phyloP scores from a whole-genome alignment of 1,284 basidiomycete species.

The Sporisorium scitamineum region DNA sequence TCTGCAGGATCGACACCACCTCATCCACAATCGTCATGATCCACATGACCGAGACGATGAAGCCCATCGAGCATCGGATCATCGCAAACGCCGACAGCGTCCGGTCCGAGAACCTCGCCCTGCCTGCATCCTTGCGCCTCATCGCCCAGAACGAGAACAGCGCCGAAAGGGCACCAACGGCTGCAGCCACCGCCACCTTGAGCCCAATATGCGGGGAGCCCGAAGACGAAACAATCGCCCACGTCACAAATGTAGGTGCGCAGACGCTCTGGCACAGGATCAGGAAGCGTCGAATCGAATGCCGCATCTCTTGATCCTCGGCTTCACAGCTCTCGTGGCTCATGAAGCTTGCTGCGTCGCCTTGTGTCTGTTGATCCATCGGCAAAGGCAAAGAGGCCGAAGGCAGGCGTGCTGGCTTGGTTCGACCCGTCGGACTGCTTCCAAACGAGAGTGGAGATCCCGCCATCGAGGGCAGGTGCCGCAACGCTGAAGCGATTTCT shows the following conservation, averaged over 20 bases:
- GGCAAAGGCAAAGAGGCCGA: constrained; percentile 14
- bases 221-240: constrained; percentile 49
- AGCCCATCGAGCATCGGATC: constrained; percentile 58
- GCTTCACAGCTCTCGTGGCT: constrained; percentile 71
- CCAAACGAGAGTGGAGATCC: constrained; percentile 44
- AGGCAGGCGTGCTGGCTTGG: neutral
- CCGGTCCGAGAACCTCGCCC: constrained; percentile 39
- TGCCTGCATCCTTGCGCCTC: constrained; percentile 30
- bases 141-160: constrained; percentile 30
- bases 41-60: constrained; percentile 63
- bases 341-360: constrained; percentile 17
- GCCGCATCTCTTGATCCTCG: constrained; percentile 56
- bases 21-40: constrained; percentile 67
- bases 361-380: neutral
- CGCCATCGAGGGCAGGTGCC: constrained; percentile 36
- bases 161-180: constrained; percentile 12
- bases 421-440: constrained; percentile 12
- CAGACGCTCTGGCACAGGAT: constrained; percentile 54
- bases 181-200: constrained; percentile 29
- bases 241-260: constrained; percentile 58
- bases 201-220: constrained; percentile 16
- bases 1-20: constrained; percentile 73
- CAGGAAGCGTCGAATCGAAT: constrained; percentile 47
- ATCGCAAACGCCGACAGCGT: constrained; percentile 34
- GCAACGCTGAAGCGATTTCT: constrained; percentile 52